These are phyloP conservation scores for Macrolepiota albuminosa DNA, from an alignment of 768 basidiomycete genomes.

Conservation along the genomic window DNA sequence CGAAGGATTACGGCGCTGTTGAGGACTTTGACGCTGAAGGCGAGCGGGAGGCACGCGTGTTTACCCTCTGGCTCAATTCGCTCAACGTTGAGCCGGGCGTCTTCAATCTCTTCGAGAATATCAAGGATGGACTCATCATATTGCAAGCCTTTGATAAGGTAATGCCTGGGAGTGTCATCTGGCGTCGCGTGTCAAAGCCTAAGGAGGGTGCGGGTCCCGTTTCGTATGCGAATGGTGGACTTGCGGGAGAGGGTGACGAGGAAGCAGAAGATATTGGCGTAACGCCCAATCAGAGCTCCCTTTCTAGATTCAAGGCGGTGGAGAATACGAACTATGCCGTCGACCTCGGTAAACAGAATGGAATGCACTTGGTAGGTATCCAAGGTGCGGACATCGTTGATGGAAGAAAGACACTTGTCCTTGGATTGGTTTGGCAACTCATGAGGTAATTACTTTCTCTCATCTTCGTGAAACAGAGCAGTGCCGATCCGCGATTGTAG, in stretches of 20 bases:
- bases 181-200: conserved; percentile 95
- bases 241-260: conserved; percentile 50
- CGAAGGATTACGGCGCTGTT: conserved; percentile 81
- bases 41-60: conserved; percentile 95
- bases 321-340: conserved; percentile 98
- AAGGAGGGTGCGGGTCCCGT: conserved; percentile 54
- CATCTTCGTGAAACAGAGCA: background rate
- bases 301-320: conserved; percentile 95
- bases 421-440: conserved; percentile 96
- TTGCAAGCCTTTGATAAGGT: conserved; percentile 98
- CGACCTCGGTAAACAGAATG: conserved; percentile 88
- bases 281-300: conserved; percentile 74
- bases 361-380: conserved; percentile 95
- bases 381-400: conserved; percentile 98
- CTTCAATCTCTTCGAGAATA: conserved; percentile 93
- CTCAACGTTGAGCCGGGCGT: conserved; percentile 95
- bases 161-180: conserved; percentile 85
- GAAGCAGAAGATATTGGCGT: conserved; percentile 78
- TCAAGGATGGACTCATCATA: conserved; percentile 88
- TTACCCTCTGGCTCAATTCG: conserved; percentile 97
- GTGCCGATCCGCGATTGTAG: conserved; percentile 26
- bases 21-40: conserved; percentile 99
- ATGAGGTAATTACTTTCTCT: conserved; percentile 60
- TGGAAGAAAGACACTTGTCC: conserved; percentile 84
- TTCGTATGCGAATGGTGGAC: conserved; percentile 33